Evolutionary conservation across 768 basidiomycete species (phyloP), one percentile per base, ranked within the genome.

Genomic region (Suillus sp.): DNA sequence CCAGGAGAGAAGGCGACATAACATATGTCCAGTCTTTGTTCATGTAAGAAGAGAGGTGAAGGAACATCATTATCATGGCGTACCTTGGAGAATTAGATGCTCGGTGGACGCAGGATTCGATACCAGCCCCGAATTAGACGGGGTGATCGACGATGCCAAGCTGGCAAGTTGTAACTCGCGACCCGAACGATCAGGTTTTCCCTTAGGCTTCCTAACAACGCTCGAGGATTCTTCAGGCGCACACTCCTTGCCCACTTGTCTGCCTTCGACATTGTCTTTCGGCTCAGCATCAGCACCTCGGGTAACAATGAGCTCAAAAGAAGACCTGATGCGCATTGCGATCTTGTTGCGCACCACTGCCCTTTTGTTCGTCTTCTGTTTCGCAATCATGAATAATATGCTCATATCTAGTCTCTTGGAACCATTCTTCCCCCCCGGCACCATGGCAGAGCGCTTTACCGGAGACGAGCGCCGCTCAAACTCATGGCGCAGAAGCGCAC

Each of bases 11-110:
- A 20, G 75, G 75, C 18, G 66, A 27, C 27, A 73, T 65, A 22
- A 75, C 62, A 57, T 74, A 75, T 42, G 72, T 69, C 74, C 75
- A 75, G 40, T 57, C 75, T 75, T 27, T 9, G 18, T 32, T 18
- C 22, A 22, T 3, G 35, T 55, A 10, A 69, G 62, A 54, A 40
- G 56, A 11, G 30, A 4, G 14, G 5, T 18, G 14, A 22, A n/a
- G 1, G 3, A 30, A 30, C 5, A 30, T 32, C 35, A 18, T 34
- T n/a, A 13, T 47, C 25, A 20, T 25, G 1, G 59, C 13, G 35
- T 35, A 74, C 74, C 73, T 70, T 65, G 59, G 18, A 70, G 37
- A 11, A 70, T 40, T 18, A 67, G 56, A 40, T 57, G 55, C 37
- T 22, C 30, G 27, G 43, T 40, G 11, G 47, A 25, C 16, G 20